Evolutionary conservation across 139 green algal genomes (phyloP).

Genomic region (Coccomyxa sp.): DNA sequence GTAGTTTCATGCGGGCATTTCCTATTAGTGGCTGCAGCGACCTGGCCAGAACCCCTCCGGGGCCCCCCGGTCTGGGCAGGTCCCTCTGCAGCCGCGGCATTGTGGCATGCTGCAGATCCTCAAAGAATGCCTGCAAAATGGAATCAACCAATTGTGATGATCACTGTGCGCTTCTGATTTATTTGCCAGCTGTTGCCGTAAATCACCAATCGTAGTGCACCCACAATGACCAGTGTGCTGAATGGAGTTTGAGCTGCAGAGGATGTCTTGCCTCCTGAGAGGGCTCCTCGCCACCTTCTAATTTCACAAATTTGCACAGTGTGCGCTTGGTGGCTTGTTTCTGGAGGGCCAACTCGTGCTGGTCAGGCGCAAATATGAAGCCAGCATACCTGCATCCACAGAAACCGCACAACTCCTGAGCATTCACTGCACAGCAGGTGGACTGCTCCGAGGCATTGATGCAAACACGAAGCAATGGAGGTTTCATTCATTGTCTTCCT

Average conservation of each 20-base stretch:
- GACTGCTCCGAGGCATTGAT: no score
- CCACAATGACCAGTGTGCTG: not conserved
- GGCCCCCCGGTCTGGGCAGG: no score
- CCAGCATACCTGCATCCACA: not conserved
- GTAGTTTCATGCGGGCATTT: not conserved
- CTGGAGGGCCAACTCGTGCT: not conserved
- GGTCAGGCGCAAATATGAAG: not conserved
- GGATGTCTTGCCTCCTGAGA: not conserved
- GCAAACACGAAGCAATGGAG: no score
- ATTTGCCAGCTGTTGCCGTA: not conserved
- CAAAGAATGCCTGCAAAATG: not conserved
- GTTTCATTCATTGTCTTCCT: no score
- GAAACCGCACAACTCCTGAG: not conserved
- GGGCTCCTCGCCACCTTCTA: not conserved
- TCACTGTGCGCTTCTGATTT: not conserved
- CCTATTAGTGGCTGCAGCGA: not conserved
- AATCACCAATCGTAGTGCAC: not conserved
- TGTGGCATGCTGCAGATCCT: not conserved
- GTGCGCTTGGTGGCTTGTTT: not conserved
- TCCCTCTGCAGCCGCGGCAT: not conserved
- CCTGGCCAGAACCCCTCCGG: not conserved
- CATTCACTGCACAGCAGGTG: no score
- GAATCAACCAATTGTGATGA: not conserved
- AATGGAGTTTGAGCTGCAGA: not conserved
- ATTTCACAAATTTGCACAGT: not conserved